Evolutionary conservation across 225 moss, liverwort and hornwort species (phyloP), one percentile per base, ranked within the genome.

Genomic region (Climacium dendroides): DNA sequence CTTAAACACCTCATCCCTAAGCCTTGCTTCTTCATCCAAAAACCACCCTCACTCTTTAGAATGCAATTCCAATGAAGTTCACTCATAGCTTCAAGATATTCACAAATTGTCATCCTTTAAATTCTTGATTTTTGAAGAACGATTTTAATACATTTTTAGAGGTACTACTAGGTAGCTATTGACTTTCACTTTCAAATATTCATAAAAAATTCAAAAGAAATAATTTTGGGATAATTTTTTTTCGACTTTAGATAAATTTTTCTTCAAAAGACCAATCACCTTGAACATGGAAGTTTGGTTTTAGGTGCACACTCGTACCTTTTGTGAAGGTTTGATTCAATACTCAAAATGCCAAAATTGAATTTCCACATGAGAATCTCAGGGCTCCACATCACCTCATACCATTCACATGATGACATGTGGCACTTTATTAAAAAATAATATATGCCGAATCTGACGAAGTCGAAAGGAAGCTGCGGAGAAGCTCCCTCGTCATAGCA

Each of bases 1-100:
- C 1, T 1, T 1, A 0, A 1, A 0, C 16, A 16, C 3, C 3
- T n/a, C 9, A 71, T 71, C 9, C 0, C 0, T 0, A 0, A 28
- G 16, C 5, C 2, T 25, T 43, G 2, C 1, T 16, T 16, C 16
- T 43, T 43, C 4, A 28, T 0, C 1, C 1, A 0, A 26, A 43
- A 71, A 43, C 5, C 28, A 43, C 28, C 5, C 28, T 26, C 28
- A 1, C 9, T 71, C 6, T 71, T 72, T 10, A 29, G 17, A 6
- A 28, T 45, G 6, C 5, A 45, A 28, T 45, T 45, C 10, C 1
- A 6, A 1, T 45, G 4, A 45, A 28, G 17, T 9, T 45, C 2
- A 47, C 1, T 47, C 15, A 30, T 11, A n/a, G n/a, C 7, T 73
- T 19, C 19, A 48, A 47, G 11, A 30, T 47, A 48, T 19, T 30